Evolutionary conservation across 1,284 basidiomycete species (phyloP), one percentile per base, ranked within the genome.

Genomic region (Ustilago esculenta): DNA sequence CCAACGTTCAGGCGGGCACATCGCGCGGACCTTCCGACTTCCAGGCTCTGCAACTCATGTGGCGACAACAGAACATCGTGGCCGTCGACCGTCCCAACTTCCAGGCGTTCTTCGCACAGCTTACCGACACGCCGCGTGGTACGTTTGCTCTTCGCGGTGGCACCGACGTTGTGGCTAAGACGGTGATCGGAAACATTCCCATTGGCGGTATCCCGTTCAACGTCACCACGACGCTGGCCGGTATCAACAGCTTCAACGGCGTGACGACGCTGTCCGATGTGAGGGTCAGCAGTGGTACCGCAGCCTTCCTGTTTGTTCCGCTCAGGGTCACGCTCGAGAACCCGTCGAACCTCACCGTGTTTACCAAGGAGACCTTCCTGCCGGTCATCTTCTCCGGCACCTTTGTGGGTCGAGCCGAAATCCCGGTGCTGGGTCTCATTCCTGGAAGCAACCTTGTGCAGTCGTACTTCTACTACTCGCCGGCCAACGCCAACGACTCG

Each of bases 381-480:
- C 86, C 88, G 0, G 88, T 89, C 8, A 80, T 85, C 48, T 90
- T 86, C 79, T 82, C 87, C 39, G 85, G 85, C 25, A 84, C 86
- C 23, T 83, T 82, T 23, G 79, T 83, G 20, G 73, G 82, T 23
- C 54, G 73, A 15, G 77, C 77, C 39, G 55, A 89, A 77, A 83
- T 88, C 75, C 52, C 34, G 11, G 46, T 32, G 42, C 54, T 75
- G 24, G 76, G 87, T 68, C 84, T 91, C 33, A 82, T 85, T 25
- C 88, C 89, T 0, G 89, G 89, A 48, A 77, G 84, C 55, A 89
- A 90, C 68, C 71, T 74, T 3, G 75, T 88, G 21, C 53, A 83
- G 0, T 83, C 88, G 5, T 87, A 89, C 74, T 90, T 91, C 84
- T 88, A 85, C 60, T 91, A 90, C 72, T 81, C 85, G 66, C 90